These are phyloP conservation scores for Fusarium illudens DNA, from an alignment of 2,329 filamentous ascomycete species.

Conservation along the genomic window DNA sequence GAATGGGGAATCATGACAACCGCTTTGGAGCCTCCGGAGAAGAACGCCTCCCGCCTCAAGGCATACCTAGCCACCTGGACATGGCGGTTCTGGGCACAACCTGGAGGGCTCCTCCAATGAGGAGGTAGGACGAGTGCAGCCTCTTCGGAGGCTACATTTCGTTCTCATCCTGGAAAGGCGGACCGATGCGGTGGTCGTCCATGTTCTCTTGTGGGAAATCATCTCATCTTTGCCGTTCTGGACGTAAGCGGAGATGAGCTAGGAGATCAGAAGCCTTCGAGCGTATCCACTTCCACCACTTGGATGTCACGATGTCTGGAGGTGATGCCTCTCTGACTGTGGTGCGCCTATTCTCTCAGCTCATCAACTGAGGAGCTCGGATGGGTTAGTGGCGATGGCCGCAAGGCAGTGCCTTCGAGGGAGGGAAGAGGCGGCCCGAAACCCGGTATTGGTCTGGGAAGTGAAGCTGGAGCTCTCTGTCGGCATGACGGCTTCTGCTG, in stretches of 20 bases:
- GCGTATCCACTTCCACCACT: slow-evolving; percentile 6
- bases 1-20: slow-evolving; percentile 4
- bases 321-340: slow-evolving; percentile 5
- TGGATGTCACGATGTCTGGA: not conserved
- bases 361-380: not conserved
- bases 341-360: slow-evolving; percentile 4
- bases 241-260: slow-evolving; percentile 15
- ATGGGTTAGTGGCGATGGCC: not conserved
- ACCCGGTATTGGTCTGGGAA: slow-evolving; percentile 13
- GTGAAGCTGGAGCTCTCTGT: slow-evolving; percentile 9
- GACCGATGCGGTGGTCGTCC: slow-evolving; percentile 17
- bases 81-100: not conserved
- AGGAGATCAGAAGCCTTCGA: slow-evolving; percentile 1
- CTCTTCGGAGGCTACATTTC: slow-evolving; percentile 23
- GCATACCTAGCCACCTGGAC: not conserved
- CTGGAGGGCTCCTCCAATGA: slow-evolving; percentile 22
- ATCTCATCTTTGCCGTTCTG: slow-evolving; percentile 5
- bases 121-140: slow-evolving; percentile 15
- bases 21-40: slow-evolving; percentile 7
- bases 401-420: not conserved
- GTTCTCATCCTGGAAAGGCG: slow-evolving; percentile 24
- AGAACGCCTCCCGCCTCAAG: not conserved
- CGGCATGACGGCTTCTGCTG: slow-evolving; percentile 18
- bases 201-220: not conserved
- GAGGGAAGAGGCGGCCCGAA: slow-evolving; percentile 28